Conservation (phyloP, 2,329 filamentous ascomycete species). For the Diaporthe citriasiana region DNA sequence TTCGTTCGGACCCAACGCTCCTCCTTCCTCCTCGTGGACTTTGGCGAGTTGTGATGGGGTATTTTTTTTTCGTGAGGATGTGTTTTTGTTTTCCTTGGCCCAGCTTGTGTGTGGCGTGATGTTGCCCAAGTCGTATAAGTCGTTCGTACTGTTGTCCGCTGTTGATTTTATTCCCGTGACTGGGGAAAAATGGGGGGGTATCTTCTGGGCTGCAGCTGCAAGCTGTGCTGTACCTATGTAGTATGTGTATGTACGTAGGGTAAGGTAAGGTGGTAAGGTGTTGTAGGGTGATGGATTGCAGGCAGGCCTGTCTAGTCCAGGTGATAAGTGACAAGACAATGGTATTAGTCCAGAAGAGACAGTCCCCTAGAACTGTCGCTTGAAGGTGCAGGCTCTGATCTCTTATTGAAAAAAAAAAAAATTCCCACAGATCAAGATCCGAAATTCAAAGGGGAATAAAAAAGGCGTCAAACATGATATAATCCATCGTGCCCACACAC, state of each 20-base stretch:
- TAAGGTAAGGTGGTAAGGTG: background rate
- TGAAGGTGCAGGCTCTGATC: background rate
- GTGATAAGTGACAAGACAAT: slow-evolving; percentile 5
- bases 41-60: background rate
- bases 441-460: slow-evolving; percentile 36
- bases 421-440: slow-evolving; percentile 5
- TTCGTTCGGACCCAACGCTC: background rate
- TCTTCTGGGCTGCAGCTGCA: slow-evolving; percentile 9
- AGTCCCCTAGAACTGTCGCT: background rate
- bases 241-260: background rate
- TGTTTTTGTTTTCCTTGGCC: background rate
- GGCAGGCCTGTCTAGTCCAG: background rate
- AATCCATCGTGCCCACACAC: slow-evolving; percentile 25
- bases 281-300: background rate
- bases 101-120: background rate
- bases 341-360: background rate
- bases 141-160: slow-evolving; percentile 28
- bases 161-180: slow-evolving; percentile 10
- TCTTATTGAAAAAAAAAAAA: background rate
- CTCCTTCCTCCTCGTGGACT: background rate
- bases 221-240: background rate
- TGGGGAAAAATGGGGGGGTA: slow-evolving; percentile 17
- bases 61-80: background rate
- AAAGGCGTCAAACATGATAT: slow-evolving; percentile 35
- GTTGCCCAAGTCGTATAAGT: slow-evolving; percentile 32